Base-by-base conservation (phyloP, 169 alveolate species). In the Eimeria tenella region DNA sequence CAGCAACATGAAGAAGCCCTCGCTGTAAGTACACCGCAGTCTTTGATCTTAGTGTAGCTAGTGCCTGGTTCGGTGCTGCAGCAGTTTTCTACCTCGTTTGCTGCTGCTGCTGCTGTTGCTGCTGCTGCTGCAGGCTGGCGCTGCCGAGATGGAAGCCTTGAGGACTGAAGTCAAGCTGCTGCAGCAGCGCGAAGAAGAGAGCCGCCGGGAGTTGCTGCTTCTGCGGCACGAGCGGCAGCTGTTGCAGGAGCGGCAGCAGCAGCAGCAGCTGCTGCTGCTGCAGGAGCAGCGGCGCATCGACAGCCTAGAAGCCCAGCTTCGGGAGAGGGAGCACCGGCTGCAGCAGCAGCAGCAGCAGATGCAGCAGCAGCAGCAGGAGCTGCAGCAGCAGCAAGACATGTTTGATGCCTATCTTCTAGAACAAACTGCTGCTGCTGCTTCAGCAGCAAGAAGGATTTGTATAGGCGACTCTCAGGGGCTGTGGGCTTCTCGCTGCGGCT, bases 401-500 rank as follows among this genome's bases (percentile, higher is more conserved):
- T 79, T 79, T 9, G 88, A 79, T 53, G 49, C 65, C 13, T 79
- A 79, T 17, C 88, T 79, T 7, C 88, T 79, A 17, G 88, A 79
- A 50, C 88, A 79, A 55, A 79, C 88, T n/a, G 70, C 65, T 52
- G 88, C 88, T 50, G 88, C 88, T 52, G 88, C 88, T 50, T 17
- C 88, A n/a, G 88, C 88, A n/a, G 88, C 71, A n/a, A 6, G 88
- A 8, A n/a, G 70, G 17, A 79, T 79, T 1, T 79, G 88, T n/a
- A n/a, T 79, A 7, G 13, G 55, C 7, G 88, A 79, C 19, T 79
- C 88, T 19, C 88, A 79, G 70, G 88, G 88, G 4, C 88, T 79
- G 19, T 79, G 88, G 88, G 71, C 71, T 53, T 79, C 88, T 25
- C 88, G 88, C 88, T 79, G 88, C 88, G 88, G 88, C 70, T 79